A percentile compares a stretch with the other conserved stretches of the same genome.
Conservation (phyloP, 2,329 filamentous ascomycete species). For the Botrytis deweyae region DNA sequence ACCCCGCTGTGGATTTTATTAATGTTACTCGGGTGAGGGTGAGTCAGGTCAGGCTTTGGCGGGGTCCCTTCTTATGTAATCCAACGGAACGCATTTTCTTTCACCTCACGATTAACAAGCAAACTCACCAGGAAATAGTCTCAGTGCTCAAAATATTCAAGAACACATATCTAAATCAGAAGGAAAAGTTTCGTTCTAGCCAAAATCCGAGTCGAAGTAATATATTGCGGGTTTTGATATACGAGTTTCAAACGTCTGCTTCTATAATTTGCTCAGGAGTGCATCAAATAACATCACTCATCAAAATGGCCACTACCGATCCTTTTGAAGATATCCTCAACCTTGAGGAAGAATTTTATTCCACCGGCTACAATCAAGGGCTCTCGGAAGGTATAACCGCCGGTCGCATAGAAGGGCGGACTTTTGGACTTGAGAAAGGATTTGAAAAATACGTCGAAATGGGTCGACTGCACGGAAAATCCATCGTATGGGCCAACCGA, state of each 20-base stretch:
- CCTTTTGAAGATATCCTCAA: constrained; percentile 50
- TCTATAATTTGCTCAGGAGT: neutral
- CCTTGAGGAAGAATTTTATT: constrained; percentile 71
- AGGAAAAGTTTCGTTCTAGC: neutral
- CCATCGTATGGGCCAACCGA: constrained; percentile 80
- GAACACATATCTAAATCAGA: neutral
- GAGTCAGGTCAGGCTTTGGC: constrained; percentile 23
- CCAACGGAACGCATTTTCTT: neutral
- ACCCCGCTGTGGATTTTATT: constrained; percentile 20
- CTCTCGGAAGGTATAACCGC: constrained; percentile 71
- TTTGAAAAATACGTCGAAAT: constrained; percentile 89
- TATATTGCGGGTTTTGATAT: neutral
- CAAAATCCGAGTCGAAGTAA: neutral
- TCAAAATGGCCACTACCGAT: constrained; percentile 29
- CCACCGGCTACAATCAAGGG: constrained; percentile 76
- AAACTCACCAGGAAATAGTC: neutral
- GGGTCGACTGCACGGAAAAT: constrained; percentile 74
- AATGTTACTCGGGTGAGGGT: constrained; percentile 9
- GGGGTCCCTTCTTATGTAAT: constrained; percentile 10
- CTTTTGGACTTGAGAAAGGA: constrained; percentile 87
- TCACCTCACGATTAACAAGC: neutral
- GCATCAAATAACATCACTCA: neutral
- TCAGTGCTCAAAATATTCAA: neutral
- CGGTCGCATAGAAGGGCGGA: constrained; percentile 82
- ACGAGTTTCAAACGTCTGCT: neutral